Evolutionary conservation across 2,329 filamentous ascomycete species (phyloP).

Genomic region (Penicillium freii): DNA sequence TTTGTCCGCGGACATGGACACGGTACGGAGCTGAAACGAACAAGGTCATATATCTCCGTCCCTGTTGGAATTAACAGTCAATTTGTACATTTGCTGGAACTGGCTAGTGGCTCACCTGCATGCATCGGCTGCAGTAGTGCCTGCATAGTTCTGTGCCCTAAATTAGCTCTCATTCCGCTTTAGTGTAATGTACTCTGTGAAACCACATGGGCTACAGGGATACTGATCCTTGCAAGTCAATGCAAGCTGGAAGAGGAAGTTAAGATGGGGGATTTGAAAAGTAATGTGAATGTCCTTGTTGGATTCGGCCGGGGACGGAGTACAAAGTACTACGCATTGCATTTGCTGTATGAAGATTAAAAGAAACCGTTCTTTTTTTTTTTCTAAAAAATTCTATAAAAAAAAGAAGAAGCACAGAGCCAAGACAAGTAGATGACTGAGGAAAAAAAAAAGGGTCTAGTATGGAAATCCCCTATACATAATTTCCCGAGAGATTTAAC

Average conservation of each 20-base stretch:
- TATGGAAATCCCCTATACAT: background rate
- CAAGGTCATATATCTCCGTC: background rate
- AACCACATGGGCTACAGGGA: slow-evolving; percentile 6
- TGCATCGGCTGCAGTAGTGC: slow-evolving; percentile 4
- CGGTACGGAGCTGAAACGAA: background rate
- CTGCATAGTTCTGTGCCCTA: slow-evolving; percentile 2
- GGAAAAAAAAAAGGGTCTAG: too few relatives aligned
- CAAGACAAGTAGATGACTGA: background rate
- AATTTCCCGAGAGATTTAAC: background rate
- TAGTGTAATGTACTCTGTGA: background rate
- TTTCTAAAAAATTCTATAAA: too few relatives aligned
- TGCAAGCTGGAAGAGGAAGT: background rate
- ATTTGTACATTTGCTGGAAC: background rate
- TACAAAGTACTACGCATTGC: background rate
- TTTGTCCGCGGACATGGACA: background rate
- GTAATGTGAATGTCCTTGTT: background rate
- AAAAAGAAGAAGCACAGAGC: background rate
- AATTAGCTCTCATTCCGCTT: slow-evolving; percentile 5
- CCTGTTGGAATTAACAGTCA: background rate
- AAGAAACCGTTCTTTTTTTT: background rate
- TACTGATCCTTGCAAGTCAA: background rate
- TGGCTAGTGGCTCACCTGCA: background rate
- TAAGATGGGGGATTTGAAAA: background rate
- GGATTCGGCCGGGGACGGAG: background rate
- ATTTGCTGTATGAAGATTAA: background rate